Evolutionary conservation across 768 basidiomycete species (phyloP), one percentile per base, ranked within the genome.

Genomic region (Tremella fuciformis): DNA sequence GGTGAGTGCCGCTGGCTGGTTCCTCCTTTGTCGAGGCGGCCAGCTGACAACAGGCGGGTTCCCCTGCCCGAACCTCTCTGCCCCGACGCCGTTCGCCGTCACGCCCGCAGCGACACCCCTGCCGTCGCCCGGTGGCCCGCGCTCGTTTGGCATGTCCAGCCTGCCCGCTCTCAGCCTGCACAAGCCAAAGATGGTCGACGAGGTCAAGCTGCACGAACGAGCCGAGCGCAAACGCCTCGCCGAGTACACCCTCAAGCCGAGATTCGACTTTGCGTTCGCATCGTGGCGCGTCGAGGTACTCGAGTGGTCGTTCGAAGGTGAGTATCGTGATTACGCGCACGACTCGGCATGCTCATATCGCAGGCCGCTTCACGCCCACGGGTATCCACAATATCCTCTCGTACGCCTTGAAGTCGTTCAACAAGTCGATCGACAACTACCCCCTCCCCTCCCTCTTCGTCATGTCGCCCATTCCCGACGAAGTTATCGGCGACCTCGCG

Each of bases 41-140:
- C 15, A 18, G n/a, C 13, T 37, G 11, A 9, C 18, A 29, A 8
- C 53, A 71, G 70, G 70, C 39, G 71, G 71, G 26, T 73, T 70
- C 61, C 71, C 71, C 1, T 59, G 58, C n/a, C 71, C 71, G 22
- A 73, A 73, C 50, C 57, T 73, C n/a, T 65, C 69, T n/a, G 69
- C 71, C 1, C 71, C 71, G 0, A 73, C 71, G 6, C 71, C 71
- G 4, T 70, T 63, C 61, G 58, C 60, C 37, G 56, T 70, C 51
- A 70, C 71, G 13, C 71, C 71, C 6, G 69, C 69, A n/a, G 53
- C 56, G 22, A 73, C 71, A 1, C 71, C 71, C 16, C 53, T 51
- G 19, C 58, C 64, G 1, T 70, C 71, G 9, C 71, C 71, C 15
- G 65, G 66, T 8, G 58, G 57, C 9, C 47, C 29, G 15, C 47